Conservation (phyloP, 805 yeast species). For the Metschnikowia amazonensis region DNA sequence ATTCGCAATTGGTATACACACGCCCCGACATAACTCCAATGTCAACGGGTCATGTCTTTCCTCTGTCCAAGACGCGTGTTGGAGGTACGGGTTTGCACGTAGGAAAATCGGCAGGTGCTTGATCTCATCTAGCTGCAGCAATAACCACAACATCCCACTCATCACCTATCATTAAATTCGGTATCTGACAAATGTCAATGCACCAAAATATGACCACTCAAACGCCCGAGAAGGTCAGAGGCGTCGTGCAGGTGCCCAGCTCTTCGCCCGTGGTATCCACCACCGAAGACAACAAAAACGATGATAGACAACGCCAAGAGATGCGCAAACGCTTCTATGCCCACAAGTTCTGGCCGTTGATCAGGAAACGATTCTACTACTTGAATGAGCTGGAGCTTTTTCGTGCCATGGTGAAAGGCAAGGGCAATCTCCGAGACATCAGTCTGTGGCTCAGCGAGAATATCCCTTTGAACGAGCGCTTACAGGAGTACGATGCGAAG, state of each 20-base stretch:
- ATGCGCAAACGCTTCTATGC: conserved; percentile 29
- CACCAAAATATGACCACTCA: conserved; percentile 9
- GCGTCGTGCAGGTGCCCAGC: conserved; percentile 37
- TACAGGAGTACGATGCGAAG: conserved; percentile 14
- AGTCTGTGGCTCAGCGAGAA: conserved; percentile 38
- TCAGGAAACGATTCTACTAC: conserved; percentile 34
- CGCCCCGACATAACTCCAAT: no score
- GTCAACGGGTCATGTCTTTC: not conserved
- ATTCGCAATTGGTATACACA: no score
- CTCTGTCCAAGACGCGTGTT: not conserved
- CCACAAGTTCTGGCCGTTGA: conserved; percentile 38
- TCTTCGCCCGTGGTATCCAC: conserved; percentile 32
- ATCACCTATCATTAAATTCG: not conserved
- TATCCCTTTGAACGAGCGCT: conserved; percentile 13
- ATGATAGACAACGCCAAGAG: conserved; percentile 19
- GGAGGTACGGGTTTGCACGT: conserved; percentile 1
- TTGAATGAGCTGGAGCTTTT: conserved; percentile 39
- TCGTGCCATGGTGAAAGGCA: conserved; percentile 41
- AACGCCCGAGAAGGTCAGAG: conserved; percentile 14
- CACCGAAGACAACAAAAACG: conserved; percentile 8
- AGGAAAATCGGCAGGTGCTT: not conserved
- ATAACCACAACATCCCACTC: not conserved
- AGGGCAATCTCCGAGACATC: conserved; percentile 39
- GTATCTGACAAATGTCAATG: not conserved
- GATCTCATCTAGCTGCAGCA: conserved; percentile 3